Base-by-base conservation (phyloP, 2,329 filamentous ascomycete species). In the Arthroderma sp. region DNA sequence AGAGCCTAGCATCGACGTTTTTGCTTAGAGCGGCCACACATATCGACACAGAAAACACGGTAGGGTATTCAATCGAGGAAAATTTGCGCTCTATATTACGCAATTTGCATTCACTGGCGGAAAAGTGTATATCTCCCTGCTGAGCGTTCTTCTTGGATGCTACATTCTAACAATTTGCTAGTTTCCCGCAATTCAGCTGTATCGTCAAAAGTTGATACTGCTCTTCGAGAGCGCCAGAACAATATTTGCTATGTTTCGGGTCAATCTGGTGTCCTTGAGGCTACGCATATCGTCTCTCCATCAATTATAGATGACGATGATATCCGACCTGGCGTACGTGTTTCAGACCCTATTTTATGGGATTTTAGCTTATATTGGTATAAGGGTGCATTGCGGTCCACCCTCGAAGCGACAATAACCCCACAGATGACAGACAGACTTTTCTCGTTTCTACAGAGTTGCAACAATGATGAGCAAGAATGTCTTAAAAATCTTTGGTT, bases 401-500 rank as follows among this genome's bases (percentile, higher is more conserved):
- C 33, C 19, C 54, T 60, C 15, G 56, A 60, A 11, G 58, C 56
- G 2, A 37, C 23, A 25, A 17, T 60, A 51, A 56, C 58, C 25
- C 0, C 37, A n/a, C 43, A 53, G 21, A 21, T 21, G 15, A 9
- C 28, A 8, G 25, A 21, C 2, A 51, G 43, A 6, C 41, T 62
- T 8, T 58, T 59, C 41, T 4, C 44, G 1, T 49, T 44, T 11
- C 23, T 60, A 11, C n/a, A 56, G n/a, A 38, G 21, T 19, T 54
- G 41, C 41, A 19, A 49, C 2, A 39, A 23, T 37, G 35, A 35
- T 43, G 5, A 5, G 11, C 28, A 19, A 17, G 44, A 58, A 11
- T 4, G 52, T 9, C 56, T 60, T 2, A 56, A 54, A 41, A 60
- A 60, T 2, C 52, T 58, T n/a, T 61, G 60, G 58, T 41, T 60